phyloP scores from a whole-genome alignment of 768 basidiomycete genomes.

The Pisolithus tinctorius region DNA sequence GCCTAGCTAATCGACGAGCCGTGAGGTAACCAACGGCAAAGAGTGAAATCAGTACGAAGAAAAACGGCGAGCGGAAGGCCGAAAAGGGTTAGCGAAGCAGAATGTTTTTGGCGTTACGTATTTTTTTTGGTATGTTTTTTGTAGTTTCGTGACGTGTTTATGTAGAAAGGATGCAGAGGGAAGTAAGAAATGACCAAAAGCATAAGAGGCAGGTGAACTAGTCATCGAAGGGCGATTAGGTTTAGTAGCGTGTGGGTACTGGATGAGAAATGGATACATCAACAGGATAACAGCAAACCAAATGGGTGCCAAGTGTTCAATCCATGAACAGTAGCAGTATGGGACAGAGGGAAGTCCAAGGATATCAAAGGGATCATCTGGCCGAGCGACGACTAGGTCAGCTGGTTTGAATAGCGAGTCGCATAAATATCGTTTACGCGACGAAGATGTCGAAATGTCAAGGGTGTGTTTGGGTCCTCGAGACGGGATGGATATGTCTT shows the following conservation, averaged over 20 bases:
- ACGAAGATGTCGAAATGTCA: constrained; percentile 22
- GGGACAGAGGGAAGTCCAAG: constrained; percentile 23
- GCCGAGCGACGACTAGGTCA: constrained; percentile 18
- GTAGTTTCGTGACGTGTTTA: constrained; percentile 27
- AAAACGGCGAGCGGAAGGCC: constrained; percentile 19
- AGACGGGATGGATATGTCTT: constrained; percentile 67
- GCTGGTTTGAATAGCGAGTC: constrained; percentile 10
- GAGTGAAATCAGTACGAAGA: constrained; percentile 12
- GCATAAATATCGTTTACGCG: constrained; percentile 28
- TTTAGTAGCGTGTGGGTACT: constrained; percentile 27
- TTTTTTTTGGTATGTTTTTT: constrained; percentile 35
- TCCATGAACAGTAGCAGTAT: constrained; percentile 29
- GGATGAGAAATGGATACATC: constrained; percentile 28
- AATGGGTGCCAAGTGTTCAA: constrained; percentile 25
- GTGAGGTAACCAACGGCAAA: constrained; percentile 2
- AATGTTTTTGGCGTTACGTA: constrained; percentile 44
- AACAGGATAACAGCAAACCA: constrained; percentile 19
- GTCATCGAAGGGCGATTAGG: constrained; percentile 33
- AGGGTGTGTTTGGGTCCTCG: constrained; percentile 32
- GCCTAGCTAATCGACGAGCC: constrained; percentile 15
- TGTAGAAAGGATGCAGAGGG: constrained; percentile 4
- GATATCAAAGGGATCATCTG: constrained; percentile 24
- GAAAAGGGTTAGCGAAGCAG: constrained; percentile 31
- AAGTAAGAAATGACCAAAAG: constrained; percentile 31
- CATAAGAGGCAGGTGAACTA: constrained; percentile 24